Base-by-base conservation (phyloP, 768 basidiomycete genomes). In the Kwoniella shandongensis region DNA sequence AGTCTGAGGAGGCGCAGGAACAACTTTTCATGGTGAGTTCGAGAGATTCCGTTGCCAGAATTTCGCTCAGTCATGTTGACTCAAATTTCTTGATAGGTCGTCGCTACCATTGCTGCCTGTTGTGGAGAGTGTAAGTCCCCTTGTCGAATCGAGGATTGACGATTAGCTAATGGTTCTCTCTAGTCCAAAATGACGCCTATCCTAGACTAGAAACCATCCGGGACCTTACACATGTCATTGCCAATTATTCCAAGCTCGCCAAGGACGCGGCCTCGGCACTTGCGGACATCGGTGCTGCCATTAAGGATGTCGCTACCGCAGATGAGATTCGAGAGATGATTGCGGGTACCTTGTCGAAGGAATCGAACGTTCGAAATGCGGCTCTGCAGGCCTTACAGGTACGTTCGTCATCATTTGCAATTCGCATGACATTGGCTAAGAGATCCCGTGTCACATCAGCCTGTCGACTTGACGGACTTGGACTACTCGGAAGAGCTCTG, bases 341-440 rank as follows among this genome's bases (percentile, higher is more conserved):
- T 22, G 77, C 74, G 10, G 90, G 91, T 2, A 88, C 86, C 0
- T 80, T 97, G 7, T 78, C 82, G n/a, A 89, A 91, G 66, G 94
- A 97, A 67, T 86, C 86, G 0, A 87, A 90, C 67, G 89, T 88
- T 1, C 83, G 94, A 15, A 88, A 87, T 67, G 86, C 91, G 8
- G 91, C 89, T 68, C 78, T 98, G n/a, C 91, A 93, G 67, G 82
- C 92, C 0, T 79, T 98, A 2, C 90, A 92, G 82, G 92, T 91
- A 44, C 23, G 79, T 30, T 15, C n/a, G n/a, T n/a, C n/a, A n/a
- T n/a, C n/a, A n/a, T n/a, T n/a, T n/a, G n/a, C n/a, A n/a, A 18
- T 15, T 46, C 17, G 11, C 36, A n/a, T n/a, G 11, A n/a, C n/a
- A 38, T 38, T 10, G n/a, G 10, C n/a, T n/a, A n/a, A n/a, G n/a